These are phyloP conservation scores for Choiromyces venosus DNA, from an alignment of 495 filamentous ascomycete species.

Conservation along the genomic window DNA sequence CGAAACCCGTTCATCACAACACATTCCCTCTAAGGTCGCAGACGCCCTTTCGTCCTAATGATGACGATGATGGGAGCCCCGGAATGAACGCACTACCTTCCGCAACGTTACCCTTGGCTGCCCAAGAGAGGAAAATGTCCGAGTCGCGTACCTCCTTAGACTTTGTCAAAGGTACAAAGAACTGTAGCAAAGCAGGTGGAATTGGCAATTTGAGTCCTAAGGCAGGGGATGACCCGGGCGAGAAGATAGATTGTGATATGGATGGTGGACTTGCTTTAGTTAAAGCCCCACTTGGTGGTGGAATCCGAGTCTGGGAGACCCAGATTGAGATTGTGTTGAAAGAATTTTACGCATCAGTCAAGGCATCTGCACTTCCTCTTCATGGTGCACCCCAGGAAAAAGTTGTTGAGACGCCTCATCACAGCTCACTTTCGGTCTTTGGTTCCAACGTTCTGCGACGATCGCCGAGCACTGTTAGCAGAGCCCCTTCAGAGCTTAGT, in stretches of 20 bases:
- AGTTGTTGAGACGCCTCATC: constrained; percentile 38
- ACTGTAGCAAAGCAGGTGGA: constrained; percentile 34
- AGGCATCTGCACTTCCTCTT: constrained; percentile 74
- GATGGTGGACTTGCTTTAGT: constrained; percentile 58
- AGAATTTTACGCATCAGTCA: constrained; percentile 85
- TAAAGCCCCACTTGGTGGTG: constrained; percentile 69
- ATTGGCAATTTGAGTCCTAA: constrained; percentile 34
- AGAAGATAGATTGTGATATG: constrained; percentile 37
- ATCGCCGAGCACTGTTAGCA: constrained; percentile 84
- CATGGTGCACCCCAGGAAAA: constrained; percentile 52
- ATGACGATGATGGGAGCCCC: constrained; percentile 13
- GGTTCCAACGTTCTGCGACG: constrained; percentile 63
- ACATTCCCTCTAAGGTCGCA: constrained; percentile 36
- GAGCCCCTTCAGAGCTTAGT: constrained; percentile 71
- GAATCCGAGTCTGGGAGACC: constrained; percentile 74
- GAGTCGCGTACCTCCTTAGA: constrained; percentile 34
- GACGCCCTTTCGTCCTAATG: constrained; percentile 27
- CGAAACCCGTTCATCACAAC: constrained; percentile 33
- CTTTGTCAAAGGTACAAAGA: constrained; percentile 28
- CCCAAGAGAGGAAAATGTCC: constrained; percentile 27
- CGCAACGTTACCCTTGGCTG: constrained; percentile 32
- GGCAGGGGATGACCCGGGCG: constrained; percentile 23
- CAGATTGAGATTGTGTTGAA: constrained; percentile 86
- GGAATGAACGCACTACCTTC: constrained; percentile 10
- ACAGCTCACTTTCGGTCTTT: constrained; percentile 53